Evolutionary conservation across 768 basidiomycete genomes (phyloP).

Genomic region (Lepiota venenata): DNA sequence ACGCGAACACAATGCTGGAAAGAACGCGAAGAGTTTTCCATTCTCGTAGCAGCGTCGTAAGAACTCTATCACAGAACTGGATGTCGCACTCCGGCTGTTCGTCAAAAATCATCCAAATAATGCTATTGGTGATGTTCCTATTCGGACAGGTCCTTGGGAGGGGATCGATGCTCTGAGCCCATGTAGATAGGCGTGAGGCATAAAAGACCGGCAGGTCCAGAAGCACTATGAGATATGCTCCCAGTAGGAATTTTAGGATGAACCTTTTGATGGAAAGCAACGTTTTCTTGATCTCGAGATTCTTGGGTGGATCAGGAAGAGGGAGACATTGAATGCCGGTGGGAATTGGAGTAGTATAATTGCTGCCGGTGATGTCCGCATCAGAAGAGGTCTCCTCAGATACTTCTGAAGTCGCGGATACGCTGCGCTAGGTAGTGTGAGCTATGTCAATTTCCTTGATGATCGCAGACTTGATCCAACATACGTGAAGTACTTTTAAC

Average conservation of each 20-base stretch:
- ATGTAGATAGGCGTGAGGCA: background rate
- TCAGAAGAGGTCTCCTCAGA: no score
- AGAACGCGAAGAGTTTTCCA: conserved; percentile 4
- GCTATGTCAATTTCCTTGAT: background rate
- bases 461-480: no score
- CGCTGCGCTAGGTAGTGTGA: background rate
- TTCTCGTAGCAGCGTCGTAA: background rate
- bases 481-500: no score
- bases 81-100: background rate
- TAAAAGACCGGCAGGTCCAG: conserved; percentile 7
- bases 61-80: background rate
- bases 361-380: no score
- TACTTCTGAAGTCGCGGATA: background rate
- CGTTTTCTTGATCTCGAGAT: background rate
- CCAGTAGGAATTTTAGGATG: background rate
- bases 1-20: conserved; percentile 3
- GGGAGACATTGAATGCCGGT: no score
- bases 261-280: background rate
- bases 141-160: background rate
- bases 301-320: no score
- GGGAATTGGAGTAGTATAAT: no score
- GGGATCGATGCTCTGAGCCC: background rate
- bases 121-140: background rate
- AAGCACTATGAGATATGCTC: background rate
- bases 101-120: background rate